Percentiles rank a stretch among this genome's conserved stretches.
These are phyloP conservation scores for Trypanosoma conorhini DNA, from an alignment of 208 protist genomes.

Conservation along the genomic window DNA sequence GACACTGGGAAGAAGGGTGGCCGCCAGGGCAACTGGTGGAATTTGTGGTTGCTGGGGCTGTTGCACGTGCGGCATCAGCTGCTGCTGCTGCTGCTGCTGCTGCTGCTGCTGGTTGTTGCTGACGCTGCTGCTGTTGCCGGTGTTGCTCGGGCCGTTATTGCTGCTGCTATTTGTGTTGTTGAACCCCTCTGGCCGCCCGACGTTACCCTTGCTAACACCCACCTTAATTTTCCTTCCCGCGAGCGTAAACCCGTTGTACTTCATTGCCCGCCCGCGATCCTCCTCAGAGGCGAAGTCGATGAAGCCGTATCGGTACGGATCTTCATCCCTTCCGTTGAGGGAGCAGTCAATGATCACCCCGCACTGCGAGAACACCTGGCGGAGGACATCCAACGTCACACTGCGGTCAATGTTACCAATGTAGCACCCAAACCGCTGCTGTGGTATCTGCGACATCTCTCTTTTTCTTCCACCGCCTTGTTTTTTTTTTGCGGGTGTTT, in stretches of 20 bases:
- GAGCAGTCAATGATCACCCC: constrained; percentile 84
- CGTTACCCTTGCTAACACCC: constrained; percentile 84
- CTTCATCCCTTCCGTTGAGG: constrained; percentile 76
- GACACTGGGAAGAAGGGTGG: constrained; percentile 26
- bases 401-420: constrained; percentile 86
- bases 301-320: constrained; percentile 88
- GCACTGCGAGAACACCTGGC: constrained; percentile 78
- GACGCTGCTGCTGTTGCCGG: constrained; percentile 1
- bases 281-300: constrained; percentile 87
- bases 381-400: constrained; percentile 77
- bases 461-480: constrained; percentile 11
- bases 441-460: constrained; percentile 28
- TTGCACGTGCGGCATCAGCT: constrained; percentile 27
- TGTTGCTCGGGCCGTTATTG: constrained; percentile 15
- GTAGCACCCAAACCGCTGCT: constrained; percentile 79
- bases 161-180: constrained; percentile 17
- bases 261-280: constrained; percentile 73
- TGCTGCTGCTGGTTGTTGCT: constrained; percentile 8
- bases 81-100: constrained; percentile 13
- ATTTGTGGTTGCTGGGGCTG: constrained; percentile 24
- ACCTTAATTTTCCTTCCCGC: constrained; percentile 80
- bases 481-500: too few species aligned
- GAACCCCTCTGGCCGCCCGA: constrained; percentile 51
- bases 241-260: constrained; percentile 86
- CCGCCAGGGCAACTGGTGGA: constrained; percentile 1